Percentiles rank a stretch among this genome's conserved stretches.
Conservation (phyloP, 257 asterid genomes). For the Thymus quinquecostatus region DNA sequence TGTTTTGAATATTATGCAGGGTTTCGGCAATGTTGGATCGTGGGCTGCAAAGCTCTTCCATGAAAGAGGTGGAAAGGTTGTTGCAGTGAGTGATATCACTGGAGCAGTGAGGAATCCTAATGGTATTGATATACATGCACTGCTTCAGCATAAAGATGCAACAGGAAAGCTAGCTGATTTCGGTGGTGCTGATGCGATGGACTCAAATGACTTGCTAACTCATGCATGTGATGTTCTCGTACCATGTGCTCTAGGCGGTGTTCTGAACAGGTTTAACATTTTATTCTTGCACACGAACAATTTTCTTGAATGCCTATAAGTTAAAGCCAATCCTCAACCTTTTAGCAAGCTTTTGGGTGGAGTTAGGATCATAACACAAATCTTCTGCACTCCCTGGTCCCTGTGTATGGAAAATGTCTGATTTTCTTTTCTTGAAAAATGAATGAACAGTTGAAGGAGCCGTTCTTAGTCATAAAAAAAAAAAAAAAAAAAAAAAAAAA, state of each 20-base stretch:
- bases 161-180: slow-evolving; percentile 63
- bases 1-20: slow-evolving; percentile 44
- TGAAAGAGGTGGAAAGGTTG: slow-evolving; percentile 83
- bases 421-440: neutral
- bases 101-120: slow-evolving; percentile 71
- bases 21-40: slow-evolving; percentile 91
- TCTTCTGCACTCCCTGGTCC: neutral
- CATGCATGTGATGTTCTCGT: slow-evolving; percentile 88
- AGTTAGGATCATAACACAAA: no score
- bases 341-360: no score
- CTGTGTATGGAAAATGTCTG: neutral
- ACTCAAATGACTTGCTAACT: slow-evolving; percentile 63
- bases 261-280: slow-evolving; percentile 63
- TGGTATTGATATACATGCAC: slow-evolving; percentile 70
- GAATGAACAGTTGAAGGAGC: neutral
- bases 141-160: slow-evolving; percentile 62
- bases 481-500: no score
- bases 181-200: slow-evolving; percentile 68
- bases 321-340: no score
- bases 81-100: slow-evolving; percentile 86
- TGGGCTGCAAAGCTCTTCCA: slow-evolving; percentile 89
- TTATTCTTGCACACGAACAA: neutral
- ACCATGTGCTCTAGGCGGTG: slow-evolving; percentile 98
- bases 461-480: no score
- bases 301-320: neutral